phyloP scores from a whole-genome alignment of 2,329 filamentous ascomycete genomes.

The Verticillium klebahnii region DNA sequence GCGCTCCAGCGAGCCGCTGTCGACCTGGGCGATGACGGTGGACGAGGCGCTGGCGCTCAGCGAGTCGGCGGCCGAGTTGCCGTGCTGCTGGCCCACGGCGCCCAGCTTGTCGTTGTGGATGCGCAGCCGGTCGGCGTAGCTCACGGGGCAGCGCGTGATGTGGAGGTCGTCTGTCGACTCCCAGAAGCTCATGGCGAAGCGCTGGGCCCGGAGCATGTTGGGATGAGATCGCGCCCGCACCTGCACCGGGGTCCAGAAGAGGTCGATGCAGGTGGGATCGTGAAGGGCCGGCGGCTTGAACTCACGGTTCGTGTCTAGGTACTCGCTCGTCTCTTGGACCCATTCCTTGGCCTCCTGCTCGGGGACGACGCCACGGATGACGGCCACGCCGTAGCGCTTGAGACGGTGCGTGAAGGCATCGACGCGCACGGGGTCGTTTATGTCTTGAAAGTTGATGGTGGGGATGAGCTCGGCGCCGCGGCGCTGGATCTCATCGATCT shows the following conservation, averaged over 20 bases:
- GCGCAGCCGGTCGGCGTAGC: constrained; percentile 57
- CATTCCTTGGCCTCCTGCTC: constrained; percentile 28
- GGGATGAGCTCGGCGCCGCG: constrained; percentile 32
- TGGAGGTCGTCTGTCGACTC: constrained; percentile 42
- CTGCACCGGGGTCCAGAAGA: constrained; percentile 49
- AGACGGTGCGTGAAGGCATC: constrained; percentile 21
- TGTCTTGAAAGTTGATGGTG: constrained; percentile 34
- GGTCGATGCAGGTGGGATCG: constrained; percentile 66
- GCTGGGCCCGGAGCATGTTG: constrained; percentile 32
- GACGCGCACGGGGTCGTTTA: constrained; percentile 20
- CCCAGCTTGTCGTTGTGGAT: constrained; percentile 33
- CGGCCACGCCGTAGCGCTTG: constrained; percentile 24
- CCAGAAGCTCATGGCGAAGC: constrained; percentile 51
- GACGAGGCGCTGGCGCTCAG: constrained; percentile 32
- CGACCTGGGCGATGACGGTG: constrained; percentile 54
- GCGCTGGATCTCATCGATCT: constrained; percentile 31
- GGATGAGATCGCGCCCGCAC: constrained; percentile 33
- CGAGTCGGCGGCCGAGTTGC: constrained; percentile 41
- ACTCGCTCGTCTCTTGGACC: constrained; percentile 47
- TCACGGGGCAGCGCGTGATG: constrained; percentile 40
- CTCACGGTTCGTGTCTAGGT: constrained; percentile 44
- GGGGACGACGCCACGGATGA: constrained; percentile 26
- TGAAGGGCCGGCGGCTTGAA: constrained; percentile 47
- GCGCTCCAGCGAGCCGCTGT: constrained; percentile 62
- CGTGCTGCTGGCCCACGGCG: constrained; percentile 7